These are phyloP conservation scores for Sphagnum tenellum DNA, from an alignment of 225 moss, liverwort and hornwort genomes.

Conservation along the genomic window DNA sequence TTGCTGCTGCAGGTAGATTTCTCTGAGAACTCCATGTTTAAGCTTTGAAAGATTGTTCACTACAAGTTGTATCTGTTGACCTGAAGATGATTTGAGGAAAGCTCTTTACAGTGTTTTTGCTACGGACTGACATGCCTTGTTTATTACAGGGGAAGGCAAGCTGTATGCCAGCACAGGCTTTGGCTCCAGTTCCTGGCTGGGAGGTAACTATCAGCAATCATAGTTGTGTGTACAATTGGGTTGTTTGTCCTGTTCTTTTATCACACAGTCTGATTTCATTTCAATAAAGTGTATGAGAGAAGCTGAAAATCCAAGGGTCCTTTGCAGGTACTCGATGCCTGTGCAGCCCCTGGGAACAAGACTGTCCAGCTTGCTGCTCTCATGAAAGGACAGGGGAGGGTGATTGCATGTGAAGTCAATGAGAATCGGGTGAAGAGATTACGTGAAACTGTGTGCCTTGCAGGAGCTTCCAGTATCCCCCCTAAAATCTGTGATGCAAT, in stretches of 20 bases:
- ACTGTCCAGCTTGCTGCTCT: slow-evolving; percentile 91
- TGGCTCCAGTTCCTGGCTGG: slow-evolving; percentile 75
- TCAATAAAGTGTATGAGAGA: too few species aligned
- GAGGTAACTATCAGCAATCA: slow-evolving; percentile 29
- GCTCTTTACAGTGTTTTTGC: too few species aligned
- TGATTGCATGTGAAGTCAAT: slow-evolving; percentile 75
- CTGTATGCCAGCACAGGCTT: slow-evolving; percentile 83
- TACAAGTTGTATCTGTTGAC: too few species aligned
- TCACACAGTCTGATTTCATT: too few species aligned
- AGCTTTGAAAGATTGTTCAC: too few species aligned
- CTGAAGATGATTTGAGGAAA: too few species aligned
- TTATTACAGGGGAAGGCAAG: slow-evolving; percentile 85
- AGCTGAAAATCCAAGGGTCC: not conserved
- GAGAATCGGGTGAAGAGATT: slow-evolving; percentile 63
- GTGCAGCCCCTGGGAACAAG: slow-evolving; percentile 99
- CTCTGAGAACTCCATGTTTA: not conserved
- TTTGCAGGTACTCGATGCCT: slow-evolving; percentile 93
- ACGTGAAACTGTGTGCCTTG: slow-evolving; percentile 60
- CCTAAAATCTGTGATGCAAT: not conserved
- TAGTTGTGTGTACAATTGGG: too few species aligned
- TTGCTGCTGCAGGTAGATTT: slow-evolving; percentile 60
- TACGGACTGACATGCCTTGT: not conserved
- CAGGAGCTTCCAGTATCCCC: slow-evolving; percentile 81
- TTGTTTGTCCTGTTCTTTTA: too few species aligned
- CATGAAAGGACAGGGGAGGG: slow-evolving; percentile 77